Percentiles rank a stretch among this genome's conserved stretches.
Conservation (phyloP, 345 rosid genomes). For the Excoecaria cochinchinensis region DNA sequence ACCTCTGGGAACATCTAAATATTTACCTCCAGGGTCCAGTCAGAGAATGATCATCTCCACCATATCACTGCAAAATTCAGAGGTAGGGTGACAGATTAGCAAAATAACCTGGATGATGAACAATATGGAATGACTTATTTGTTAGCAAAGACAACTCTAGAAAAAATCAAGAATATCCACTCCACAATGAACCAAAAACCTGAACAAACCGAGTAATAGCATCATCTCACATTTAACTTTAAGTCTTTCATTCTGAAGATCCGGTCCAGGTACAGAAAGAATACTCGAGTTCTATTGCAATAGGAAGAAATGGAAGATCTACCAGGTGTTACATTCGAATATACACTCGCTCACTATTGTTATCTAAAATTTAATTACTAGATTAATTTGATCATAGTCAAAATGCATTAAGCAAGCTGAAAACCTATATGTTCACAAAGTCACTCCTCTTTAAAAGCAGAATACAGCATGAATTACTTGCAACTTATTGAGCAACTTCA, state of each 20-base stretch:
- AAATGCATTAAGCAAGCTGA: background rate
- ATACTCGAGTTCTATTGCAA: no score
- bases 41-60: background rate
- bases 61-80: conserved; percentile 13
- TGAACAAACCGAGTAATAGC: background rate
- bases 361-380: background rate
- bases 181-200: background rate
- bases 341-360: background rate
- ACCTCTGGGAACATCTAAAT: background rate
- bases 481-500: background rate
- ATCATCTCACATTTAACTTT: background rate
- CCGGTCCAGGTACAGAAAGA: background rate
- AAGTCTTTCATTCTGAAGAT: background rate
- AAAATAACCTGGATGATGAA: background rate
- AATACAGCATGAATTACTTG: background rate
- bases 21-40: background rate
- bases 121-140: background rate
- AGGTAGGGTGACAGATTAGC: background rate
- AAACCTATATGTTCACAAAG: background rate
- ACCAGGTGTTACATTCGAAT: background rate
- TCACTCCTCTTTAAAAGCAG: background rate
- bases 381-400: background rate
- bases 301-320: background rate
- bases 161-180: background rate
- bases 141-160: background rate